Evolutionary conservation across 2,329 filamentous ascomycete genomes (phyloP), one percentile per base, ranked within the genome.

Genomic region (Teratosphaeria epicoccoides): DNA sequence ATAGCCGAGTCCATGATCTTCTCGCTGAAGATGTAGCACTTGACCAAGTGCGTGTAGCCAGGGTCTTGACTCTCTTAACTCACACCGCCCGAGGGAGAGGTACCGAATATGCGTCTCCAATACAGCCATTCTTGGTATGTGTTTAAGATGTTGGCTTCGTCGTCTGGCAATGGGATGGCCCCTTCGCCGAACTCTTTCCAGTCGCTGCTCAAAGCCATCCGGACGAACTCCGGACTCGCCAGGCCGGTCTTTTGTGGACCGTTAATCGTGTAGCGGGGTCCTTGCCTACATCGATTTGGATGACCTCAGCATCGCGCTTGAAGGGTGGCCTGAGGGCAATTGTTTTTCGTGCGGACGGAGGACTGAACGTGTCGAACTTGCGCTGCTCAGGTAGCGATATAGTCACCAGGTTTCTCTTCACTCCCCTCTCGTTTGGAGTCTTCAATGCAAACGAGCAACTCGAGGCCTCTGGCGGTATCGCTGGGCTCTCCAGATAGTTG

Each of bases 21-120:
- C 23, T 64, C 62, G 12, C 61, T 61, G 1, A 66, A 53, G 2
- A 59, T 50, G 52, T 59, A 65, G 5, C 53, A 50, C 3, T 55
- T 47, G 1, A 53, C 43, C 1, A 63, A 40, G 9, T 24, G 7
- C 11, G n/a, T 3, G 23, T 53, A 55, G 25, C 51, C 50, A 2
- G 45, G 22, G 45, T 20, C 23, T 6, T 5, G 3, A 4, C 12
- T 22, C 20, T 44, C n/a, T n/a, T n/a, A n/a, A n/a, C n/a, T n/a
- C n/a, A n/a, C n/a, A n/a, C n/a, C n/a, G n/a, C n/a, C n/a, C n/a
- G n/a, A n/a, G n/a, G n/a, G n/a, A n/a, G n/a, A n/a, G n/a, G n/a
- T 7, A 6, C 29, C 4, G 29, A 33, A 37, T 37, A 37, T 37
- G 29, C 29, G 29, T 14, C 14, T 37, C 29, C 29, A 37, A 14